Evolutionary conservation across 495 filamentous ascomycete genomes (phyloP).

Genomic region (Aspergillus egyptiacus): DNA sequence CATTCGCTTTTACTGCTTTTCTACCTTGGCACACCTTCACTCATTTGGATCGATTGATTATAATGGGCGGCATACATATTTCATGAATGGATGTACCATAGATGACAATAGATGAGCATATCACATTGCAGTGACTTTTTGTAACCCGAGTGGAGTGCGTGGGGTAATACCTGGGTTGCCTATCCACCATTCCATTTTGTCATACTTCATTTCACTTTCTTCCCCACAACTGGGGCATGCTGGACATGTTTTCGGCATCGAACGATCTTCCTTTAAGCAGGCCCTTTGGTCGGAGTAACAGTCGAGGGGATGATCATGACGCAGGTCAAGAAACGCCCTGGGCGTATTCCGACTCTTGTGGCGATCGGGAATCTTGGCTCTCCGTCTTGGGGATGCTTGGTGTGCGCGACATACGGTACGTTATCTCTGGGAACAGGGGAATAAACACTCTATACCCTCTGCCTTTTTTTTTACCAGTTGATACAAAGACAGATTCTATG

Average conservation of each 20-base stretch:
- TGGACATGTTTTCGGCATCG: no score
- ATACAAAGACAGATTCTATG: no score
- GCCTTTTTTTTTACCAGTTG: no score
- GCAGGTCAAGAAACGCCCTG: slow-evolving; percentile 5
- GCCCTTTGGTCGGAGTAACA: background rate
- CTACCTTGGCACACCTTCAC: background rate
- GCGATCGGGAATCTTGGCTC: background rate
- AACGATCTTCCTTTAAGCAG: background rate
- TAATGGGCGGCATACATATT: background rate
- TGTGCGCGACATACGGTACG: no score
- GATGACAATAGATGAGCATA: slow-evolving; percentile 16
- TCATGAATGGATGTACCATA: slow-evolving; percentile 21
- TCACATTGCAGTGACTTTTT: no score
- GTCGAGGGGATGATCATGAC: slow-evolving; percentile 1
- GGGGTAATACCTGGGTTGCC: no score
- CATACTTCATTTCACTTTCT: no score
- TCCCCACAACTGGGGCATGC: no score
- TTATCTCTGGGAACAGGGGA: no score
- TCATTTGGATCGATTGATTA: background rate
- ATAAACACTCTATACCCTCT: no score
- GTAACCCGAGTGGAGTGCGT: no score
- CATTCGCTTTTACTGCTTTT: background rate
- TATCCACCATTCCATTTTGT: no score
- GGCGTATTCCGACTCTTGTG: background rate
- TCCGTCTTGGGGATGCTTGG: slow-evolving; percentile 3